Evolutionary conservation across 2,329 filamentous ascomycete species (phyloP), one percentile per base, ranked within the genome.

Genomic region (Truncatella angustata): DNA sequence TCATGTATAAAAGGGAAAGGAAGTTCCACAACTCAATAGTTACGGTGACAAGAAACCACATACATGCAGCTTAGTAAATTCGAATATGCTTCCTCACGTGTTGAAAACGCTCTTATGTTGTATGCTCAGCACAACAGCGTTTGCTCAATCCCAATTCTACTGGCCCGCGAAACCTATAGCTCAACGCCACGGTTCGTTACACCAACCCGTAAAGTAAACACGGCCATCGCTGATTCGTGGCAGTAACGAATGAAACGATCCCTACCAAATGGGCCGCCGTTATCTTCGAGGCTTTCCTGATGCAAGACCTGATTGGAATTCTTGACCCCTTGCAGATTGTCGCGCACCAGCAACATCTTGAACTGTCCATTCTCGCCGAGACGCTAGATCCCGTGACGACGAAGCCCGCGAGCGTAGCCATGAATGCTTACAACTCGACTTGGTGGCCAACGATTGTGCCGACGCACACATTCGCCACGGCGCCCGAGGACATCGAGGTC

Each of bases 251-350:
- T 20, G 48, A 49, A 30, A 57, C 51, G 3, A 42, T 35, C 4
- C 50, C 53, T 4, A 52, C 35, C 23, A 55, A 52, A n/a, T 53
- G 49, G 34, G 56, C 37, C 23, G 52, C 53, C 1, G 34, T 58
- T 4, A 20, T 51, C 34, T 56, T 56, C 44, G 49, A 10, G 23
- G 50, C 23, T 11, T 51, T 58, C 39, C n/a, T 54, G 23, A 43
- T 56, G 54, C 52, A 51, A 24, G 56, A 58, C 47, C 45, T 58
- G 49, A 5, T 56, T 24, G 40, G 51, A 4, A 47, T 55, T 2
- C 10, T 36, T 26, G 54, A 58, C 32, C 51, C 54, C 18, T 39
- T 56, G 16, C 54, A 58, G 37, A 21, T 49, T 12, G 14, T 56
- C n/a, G 45, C 54, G 10, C 30, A 44, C 28, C 14, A 32, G 28